These are phyloP conservation scores for Tulasnella sp. DNA, from an alignment of 768 basidiomycete species.

Conservation along the genomic window DNA sequence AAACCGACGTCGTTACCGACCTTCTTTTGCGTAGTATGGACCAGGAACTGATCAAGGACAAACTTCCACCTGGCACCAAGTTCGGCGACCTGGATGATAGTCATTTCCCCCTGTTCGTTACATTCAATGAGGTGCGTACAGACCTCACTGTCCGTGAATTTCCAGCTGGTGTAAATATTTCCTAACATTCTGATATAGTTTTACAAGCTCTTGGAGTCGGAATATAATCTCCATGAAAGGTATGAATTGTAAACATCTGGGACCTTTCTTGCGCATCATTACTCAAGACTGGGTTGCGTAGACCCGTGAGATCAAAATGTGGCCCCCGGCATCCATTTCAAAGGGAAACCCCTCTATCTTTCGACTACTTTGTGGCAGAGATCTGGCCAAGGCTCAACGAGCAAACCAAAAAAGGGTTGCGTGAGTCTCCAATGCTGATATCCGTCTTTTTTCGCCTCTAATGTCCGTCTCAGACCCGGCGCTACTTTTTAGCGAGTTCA, in stretches of 20 bases:
- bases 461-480: slow-evolving; percentile 6
- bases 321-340: not conserved
- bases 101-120: slow-evolving; percentile 61
- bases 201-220: slow-evolving; percentile 34
- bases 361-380: slow-evolving; percentile 3
- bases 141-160: not conserved
- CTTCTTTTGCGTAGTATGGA: slow-evolving; percentile 35
- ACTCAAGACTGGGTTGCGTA: not conserved
- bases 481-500: slow-evolving; percentile 17
- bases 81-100: slow-evolving; percentile 47
- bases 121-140: slow-evolving; percentile 44
- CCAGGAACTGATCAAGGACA: slow-evolving; percentile 32
- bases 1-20: not conserved
- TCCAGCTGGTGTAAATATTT: too few species aligned
- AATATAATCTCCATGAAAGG: not conserved
- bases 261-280: too few species aligned
- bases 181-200: slow-evolving; percentile 32
- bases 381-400: slow-evolving; percentile 11
- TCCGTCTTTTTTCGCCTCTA: not conserved
- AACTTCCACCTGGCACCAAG: slow-evolving; percentile 36
- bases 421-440: not conserved
- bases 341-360: not conserved
- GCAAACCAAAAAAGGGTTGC: not conserved
- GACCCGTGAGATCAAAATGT: not conserved
- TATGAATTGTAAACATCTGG: not conserved